Base-by-base conservation (phyloP, 2,329 filamentous ascomycete species). In the Pyrenochaeta sp. region DNA sequence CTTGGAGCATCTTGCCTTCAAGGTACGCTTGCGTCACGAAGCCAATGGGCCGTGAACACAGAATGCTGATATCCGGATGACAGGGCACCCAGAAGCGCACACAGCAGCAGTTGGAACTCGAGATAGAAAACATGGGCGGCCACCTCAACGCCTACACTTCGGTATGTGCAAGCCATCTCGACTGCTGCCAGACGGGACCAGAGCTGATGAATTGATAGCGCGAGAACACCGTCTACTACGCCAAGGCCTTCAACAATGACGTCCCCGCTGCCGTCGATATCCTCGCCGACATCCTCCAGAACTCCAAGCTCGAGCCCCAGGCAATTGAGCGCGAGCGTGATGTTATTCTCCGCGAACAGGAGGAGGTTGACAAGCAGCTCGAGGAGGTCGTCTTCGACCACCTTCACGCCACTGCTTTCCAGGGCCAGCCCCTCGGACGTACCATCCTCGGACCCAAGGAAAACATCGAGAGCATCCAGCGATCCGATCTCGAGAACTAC, bases 321-420 rank as follows among this genome's bases (percentile, higher is more conserved):
- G 93, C 94, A 67, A 96, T 94, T 71, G 92, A 99, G 83, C 89
- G 95, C 63, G 94, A 99, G 82, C 89, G 94, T 72, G 93, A 96
- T 78, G 95, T 99, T 71, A 99, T 99, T 73, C 86, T 99, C 67
- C 88, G 94, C 69, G 94, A 99, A 79, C 94, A 96, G 67, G 94
- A 99, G 80, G 94, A 99, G 82, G 95, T 99, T 61, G 94, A 99
- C 84, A 99, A 99, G 85, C 93, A 97, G 81, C 81, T 97, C 47
- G 95, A 99, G 81, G 94, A 99, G 80, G 94, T 99, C 61, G 95
- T 99, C 49, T 99, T 99, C 70, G 94, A 99, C 79, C 94, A 99
- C 78, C 83, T 99, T 48, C 94, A 99, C 78, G 93, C 94, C 69
- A 99, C 94, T 63, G 95, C 94, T 67, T 99, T 90, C 86, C 92